Evolutionary conservation across 1,284 basidiomycete species (phyloP), one percentile per base, ranked within the genome.

Genomic region (Marasmius sp.): DNA sequence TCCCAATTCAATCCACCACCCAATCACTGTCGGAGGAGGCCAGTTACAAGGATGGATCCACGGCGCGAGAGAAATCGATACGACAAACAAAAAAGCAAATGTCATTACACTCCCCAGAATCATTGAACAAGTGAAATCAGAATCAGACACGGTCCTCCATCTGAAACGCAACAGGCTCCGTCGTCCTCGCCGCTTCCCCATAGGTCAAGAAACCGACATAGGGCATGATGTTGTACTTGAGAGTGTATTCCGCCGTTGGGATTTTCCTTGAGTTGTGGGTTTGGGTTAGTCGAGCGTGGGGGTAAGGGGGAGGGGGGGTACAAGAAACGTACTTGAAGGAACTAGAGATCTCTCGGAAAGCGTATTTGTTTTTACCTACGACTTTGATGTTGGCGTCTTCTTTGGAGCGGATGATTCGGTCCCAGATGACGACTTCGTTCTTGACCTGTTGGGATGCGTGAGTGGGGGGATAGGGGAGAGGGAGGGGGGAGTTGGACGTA

Each of bases 151-250:
- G 33, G 3, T n/a, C 34, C 16, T 54, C 52, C 34, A 54, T 11
- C 34, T 38, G 80, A 69, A 83, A 82, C 18, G 83, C 75, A 34
- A 91, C 75, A 37, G 82, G 76, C 55, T 83, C 77, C 1, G 70
- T 68, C 39, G 88, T 90, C 66, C 82, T 83, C 47, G 84, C 88
- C 9, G 86, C 91, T 69, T 91, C 87, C 22, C 93, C 93, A 60
- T 88, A 91, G 4, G 84, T 88, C 51, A 97, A 80, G 43, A 86
- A 66, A 6, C 94, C 94, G 14, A 96, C 91, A 69, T 91, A 88
- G 12, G 94, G 94, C 93, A 96, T 96, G 33, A 94, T 73, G 69
- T 96, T 95, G 78, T 95, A 97, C 71, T 91, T 91, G 52, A 97
- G 81, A 0, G 84, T 79, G 72, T 94, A 96, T 61, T 85, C 77